A percentile compares a stretch with the other conserved stretches of the same genome.
These are phyloP conservation scores for Trypanosoma boissoni DNA, from an alignment of 208 protist genomes.

Conservation along the genomic window DNA sequence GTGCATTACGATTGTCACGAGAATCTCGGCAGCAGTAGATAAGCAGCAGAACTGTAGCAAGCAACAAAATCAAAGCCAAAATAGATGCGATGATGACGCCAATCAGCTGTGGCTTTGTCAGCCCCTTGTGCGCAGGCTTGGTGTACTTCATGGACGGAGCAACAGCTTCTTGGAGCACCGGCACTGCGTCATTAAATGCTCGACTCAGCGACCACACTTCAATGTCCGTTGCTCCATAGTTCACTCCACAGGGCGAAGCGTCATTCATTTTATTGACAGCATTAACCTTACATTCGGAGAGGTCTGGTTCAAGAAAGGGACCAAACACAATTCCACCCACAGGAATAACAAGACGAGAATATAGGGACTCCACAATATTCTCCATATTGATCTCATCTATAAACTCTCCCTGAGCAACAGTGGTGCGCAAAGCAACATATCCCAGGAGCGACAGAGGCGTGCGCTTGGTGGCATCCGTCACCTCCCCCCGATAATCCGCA, in stretches of 20 bases:
- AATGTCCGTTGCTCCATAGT: slow-evolving; percentile 54
- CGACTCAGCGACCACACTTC: slow-evolving; percentile 24
- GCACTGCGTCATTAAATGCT: slow-evolving; percentile 29
- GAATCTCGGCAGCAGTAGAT: slow-evolving; percentile 68
- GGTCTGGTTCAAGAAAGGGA: neutral
- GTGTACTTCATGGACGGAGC: slow-evolving; percentile 43
- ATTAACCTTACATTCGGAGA: neutral
- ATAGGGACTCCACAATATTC: too few species aligned
- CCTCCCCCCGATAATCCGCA: slow-evolving; percentile 8
- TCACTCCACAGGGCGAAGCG: slow-evolving; percentile 7
- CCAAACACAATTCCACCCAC: neutral
- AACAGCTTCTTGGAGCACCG: slow-evolving; percentile 1
- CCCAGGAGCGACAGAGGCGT: slow-evolving; percentile 17
- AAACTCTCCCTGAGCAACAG: too few species aligned
- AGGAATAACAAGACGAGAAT: too few species aligned
- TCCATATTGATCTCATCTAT: too few species aligned
- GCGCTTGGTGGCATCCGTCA: slow-evolving; percentile 1
- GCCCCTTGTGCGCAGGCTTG: neutral
- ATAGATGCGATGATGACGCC: slow-evolving; percentile 31
- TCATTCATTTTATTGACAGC: neutral
- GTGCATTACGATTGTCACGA: too few species aligned
- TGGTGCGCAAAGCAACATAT: too few species aligned
- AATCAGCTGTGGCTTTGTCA: slow-evolving; percentile 21
- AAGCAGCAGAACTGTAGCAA: slow-evolving; percentile 71
- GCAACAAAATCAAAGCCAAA: slow-evolving; percentile 40